These are phyloP conservation scores for Triangularia setosa DNA, from an alignment of 2,329 filamentous ascomycete genomes.

Conservation along the genomic window DNA sequence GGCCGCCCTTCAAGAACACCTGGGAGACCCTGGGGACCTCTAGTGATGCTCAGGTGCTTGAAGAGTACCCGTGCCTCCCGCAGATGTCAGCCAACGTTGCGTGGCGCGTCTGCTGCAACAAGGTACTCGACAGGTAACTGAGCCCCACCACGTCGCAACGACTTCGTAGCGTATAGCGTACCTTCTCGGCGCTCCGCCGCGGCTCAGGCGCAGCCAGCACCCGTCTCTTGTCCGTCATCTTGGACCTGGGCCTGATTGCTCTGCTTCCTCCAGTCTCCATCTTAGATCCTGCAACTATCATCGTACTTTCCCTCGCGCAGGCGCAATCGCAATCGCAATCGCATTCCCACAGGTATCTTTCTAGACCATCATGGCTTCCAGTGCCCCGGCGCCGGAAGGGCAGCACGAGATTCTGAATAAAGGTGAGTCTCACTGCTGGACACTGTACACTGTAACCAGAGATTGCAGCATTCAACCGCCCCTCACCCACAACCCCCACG, in stretches of 20 bases:
- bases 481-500: conserved; percentile 16
- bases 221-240: conserved; percentile 3
- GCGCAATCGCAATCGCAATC: conserved; percentile 5
- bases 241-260: background rate
- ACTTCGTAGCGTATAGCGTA: conserved; percentile 11
- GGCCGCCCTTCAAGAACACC: conserved; percentile 6
- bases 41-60: background rate
- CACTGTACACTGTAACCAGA: conserved; percentile 7
- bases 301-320: conserved; percentile 4
- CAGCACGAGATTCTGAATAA: conserved; percentile 9
- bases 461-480: conserved; percentile 5
- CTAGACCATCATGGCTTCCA: conserved; percentile 14
- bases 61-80: conserved; percentile 18
- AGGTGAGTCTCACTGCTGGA: conserved; percentile 3
- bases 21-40: background rate
- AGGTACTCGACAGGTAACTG: conserved; percentile 13
- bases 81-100: conserved; percentile 16
- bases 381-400: conserved; percentile 10
- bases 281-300: conserved; percentile 4
- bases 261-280: background rate
- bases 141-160: conserved; percentile 20
- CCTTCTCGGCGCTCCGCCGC: conserved; percentile 3
- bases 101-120: conserved; percentile 1
- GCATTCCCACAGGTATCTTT: background rate
- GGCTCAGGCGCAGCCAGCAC: background rate